Evolutionary conservation across 176 grass and related monocot genomes (phyloP), one percentile per base, ranked within the genome.

Genomic region (Elymus sibiricus): DNA sequence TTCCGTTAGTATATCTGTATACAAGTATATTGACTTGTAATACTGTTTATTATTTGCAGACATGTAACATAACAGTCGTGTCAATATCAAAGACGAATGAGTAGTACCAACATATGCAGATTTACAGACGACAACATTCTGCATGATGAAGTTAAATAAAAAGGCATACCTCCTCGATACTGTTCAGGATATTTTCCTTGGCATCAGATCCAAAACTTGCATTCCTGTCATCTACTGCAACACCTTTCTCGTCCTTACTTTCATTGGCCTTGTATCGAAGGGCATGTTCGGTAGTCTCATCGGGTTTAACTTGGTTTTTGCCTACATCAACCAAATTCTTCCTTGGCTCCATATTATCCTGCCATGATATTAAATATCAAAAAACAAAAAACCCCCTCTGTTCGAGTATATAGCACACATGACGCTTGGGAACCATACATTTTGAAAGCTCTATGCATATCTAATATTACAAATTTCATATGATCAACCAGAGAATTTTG

Each of bases 131-230:
- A 80, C 68, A 17, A 46, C 16, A 53, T 59, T 77, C 42, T 29
- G 65, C 17, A 70, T 22, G 31, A 77, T 37, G n/a, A 74, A 80
- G 34, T 74, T 88, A 90, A 43, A 59, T 73, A 73, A 84, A 88
- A 19, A 22, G 40, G 71, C 49, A 69, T 86, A 93, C 91, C 91
- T 93, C 86, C 60, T 90, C 88, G 29, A 63, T 9, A 79, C 32
- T 56, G 26, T 58, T 64, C 55, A 74, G 51, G 26, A 70, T 74
- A 83, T 26, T 75, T 53, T 85, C 59, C 49, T 44, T 77, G 64
- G 59, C 79, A 58, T 82, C 71, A 83, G 74, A 70, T 74, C 27
- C 67, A 75, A 65, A 58, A 88, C 43, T 67, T 74, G 78, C 65
- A 87, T 78, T 72, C 59, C 78, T 90, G 64, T 85, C 65, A 78